Evolutionary conservation across 2,329 filamentous ascomycete genomes (phyloP).

Genomic region (Lecanicillium sp.): DNA sequence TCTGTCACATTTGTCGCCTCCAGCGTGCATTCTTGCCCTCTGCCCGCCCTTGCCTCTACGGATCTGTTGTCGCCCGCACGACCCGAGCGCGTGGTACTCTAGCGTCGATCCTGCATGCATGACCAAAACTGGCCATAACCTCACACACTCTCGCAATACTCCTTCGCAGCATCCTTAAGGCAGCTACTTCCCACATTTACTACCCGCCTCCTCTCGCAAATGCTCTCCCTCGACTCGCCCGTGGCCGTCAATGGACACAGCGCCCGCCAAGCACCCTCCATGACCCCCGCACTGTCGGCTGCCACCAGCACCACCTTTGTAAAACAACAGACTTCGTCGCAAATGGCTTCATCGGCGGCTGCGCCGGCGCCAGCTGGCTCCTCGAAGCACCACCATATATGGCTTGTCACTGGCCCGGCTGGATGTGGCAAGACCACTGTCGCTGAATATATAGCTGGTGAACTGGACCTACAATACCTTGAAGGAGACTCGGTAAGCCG

Average conservation of each 20-base stretch:
- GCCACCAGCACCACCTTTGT: constrained; percentile 20
- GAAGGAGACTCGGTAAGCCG: constrained; percentile 68
- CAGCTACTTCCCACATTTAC: not conserved
- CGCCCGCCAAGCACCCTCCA: constrained; percentile 19
- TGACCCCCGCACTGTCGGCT: constrained; percentile 18
- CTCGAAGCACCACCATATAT: constrained; percentile 57
- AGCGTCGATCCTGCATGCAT: constrained; percentile 10
- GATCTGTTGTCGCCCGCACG: constrained; percentile 1
- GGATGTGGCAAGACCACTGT: constrained; percentile 76
- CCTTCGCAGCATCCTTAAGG: not conserved
- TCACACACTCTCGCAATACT: not conserved
- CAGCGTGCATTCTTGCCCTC: constrained; percentile 8
- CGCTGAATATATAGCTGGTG: constrained; percentile 54
- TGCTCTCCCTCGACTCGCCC: constrained; percentile 45
- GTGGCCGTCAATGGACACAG: constrained; percentile 34
- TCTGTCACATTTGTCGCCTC: constrained; percentile 5
- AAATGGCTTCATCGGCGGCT: constrained; percentile 8
- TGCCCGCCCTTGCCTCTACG: constrained; percentile 7
- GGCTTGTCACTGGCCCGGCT: constrained; percentile 72
- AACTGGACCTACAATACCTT: constrained; percentile 61
- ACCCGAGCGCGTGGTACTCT: constrained; percentile 8
- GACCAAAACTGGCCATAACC: constrained; percentile 1
- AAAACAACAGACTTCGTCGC: constrained; percentile 11
- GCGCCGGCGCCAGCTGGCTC: constrained; percentile 11
- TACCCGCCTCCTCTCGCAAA: constrained; percentile 15